phyloP scores from a whole-genome alignment of 768 basidiomycete species.

The Clitopilus passeckerianus region DNA sequence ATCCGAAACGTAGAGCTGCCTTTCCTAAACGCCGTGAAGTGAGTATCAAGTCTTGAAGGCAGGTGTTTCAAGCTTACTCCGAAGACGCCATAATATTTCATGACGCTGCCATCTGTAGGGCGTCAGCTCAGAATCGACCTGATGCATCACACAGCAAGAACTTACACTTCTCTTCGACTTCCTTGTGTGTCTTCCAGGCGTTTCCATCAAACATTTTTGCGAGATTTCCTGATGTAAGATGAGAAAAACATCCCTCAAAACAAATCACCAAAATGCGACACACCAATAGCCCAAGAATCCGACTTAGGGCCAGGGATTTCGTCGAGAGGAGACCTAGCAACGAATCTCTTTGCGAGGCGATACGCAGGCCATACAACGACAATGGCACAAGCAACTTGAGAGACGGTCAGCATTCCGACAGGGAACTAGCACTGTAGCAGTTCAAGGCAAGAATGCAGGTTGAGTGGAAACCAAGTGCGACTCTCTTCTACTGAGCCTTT shows the following conservation, averaged over 20 bases:
- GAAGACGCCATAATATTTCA: slow-evolving; percentile 25
- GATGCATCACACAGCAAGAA: too few species aligned
- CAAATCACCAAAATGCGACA: too few species aligned
- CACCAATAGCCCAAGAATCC: not conserved
- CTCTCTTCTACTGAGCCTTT: too few species aligned
- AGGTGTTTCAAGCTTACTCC: slow-evolving; percentile 21
- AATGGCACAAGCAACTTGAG: not conserved
- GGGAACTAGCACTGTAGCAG: not conserved
- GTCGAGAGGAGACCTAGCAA: not conserved
- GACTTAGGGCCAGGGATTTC: not conserved
- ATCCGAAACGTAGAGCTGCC: slow-evolving; percentile 35
- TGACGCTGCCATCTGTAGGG: slow-evolving; percentile 23
- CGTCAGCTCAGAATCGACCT: not conserved
- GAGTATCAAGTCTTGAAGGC: not conserved
- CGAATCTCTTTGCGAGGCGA: not conserved
- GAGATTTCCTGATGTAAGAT: not conserved
- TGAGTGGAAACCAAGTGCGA: too few species aligned
- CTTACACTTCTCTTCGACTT: slow-evolving; percentile 1
- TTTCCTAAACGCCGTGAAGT: slow-evolving; percentile 15
- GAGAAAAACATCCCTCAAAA: too few species aligned
- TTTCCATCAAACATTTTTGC: slow-evolving; percentile 1
- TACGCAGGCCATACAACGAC: not conserved
- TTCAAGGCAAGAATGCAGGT: too few species aligned
- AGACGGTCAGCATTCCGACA: not conserved
- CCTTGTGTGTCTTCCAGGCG: not conserved